Evolutionary conservation across 306 rosid genomes (phyloP), one percentile per base, ranked within the genome.

Genomic region (Senna siamea): DNA sequence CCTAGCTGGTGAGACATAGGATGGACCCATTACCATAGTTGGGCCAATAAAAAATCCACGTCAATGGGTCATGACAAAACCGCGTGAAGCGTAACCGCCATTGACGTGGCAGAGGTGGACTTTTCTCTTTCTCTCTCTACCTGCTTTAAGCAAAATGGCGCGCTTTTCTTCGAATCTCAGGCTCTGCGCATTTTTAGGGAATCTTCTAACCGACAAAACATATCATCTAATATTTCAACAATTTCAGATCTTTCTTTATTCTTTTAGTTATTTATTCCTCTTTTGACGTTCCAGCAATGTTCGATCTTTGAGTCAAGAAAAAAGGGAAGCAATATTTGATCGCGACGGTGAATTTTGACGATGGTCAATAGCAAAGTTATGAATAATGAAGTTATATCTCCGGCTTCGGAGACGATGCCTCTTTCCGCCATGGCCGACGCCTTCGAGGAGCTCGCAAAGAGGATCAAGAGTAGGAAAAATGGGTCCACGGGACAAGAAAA

Each of bases 341-440:
- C 43, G 69, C 30, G 22, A 5, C 54, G n/a, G 2, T 34, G 19
- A 47, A 20, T 56, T 4, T 18, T 17, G 10, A 55, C 48, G 26
- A 83, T 83, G 87, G 75, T 64, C 3, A 47, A 54, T 67, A 34
- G 30, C 28, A 70, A 54, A 14, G 43, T 19, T 15, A 63, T 56
- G 59, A 71, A 74, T 28, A 56, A 76, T 22, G 68, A 63, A 37
- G 72, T 52, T 5, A 7, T 37, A 15, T 17, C 58, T 12, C 15
- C 54, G 34, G 80, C 52, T 7, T 18, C 48, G 38, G 63, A 40
- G 64, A 40, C 38, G 52, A 66, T 67, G 63, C 98, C 98, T 28
- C 89, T 94, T 0, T 75, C 95, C 8, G 71, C 83, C 82, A 84
- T 94, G 5, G 86, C 86, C 0, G 96, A 91, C 54, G 93, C 97